Conservation (phyloP, 2,329 filamentous ascomycete species). For the Aspergillus sp. region DNA sequence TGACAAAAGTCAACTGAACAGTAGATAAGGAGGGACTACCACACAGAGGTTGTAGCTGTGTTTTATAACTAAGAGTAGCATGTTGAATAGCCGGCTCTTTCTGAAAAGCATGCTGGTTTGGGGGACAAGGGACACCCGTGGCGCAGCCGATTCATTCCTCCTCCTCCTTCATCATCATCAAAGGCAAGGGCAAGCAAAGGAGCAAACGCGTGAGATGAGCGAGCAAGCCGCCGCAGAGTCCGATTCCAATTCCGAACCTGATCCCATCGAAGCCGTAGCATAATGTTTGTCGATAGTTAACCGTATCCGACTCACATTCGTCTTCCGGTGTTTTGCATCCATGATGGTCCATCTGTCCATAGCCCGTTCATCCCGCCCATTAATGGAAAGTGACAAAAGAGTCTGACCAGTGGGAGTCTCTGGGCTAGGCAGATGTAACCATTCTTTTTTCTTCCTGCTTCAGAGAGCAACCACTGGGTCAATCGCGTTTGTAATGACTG, state of each 20-base stretch:
- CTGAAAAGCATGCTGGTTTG: constrained; percentile 8
- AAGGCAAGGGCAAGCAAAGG: constrained; percentile 18
- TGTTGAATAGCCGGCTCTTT: constrained; percentile 19
- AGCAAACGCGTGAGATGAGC: constrained; percentile 13
- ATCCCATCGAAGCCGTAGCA: constrained; percentile 10
- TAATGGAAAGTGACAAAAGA: constrained; percentile 23
- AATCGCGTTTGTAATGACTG: constrained; percentile 24
- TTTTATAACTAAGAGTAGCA: constrained; percentile 11
- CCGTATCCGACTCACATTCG: constrained; percentile 24
- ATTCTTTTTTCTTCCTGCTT: constrained; percentile 23
- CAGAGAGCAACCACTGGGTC: constrained; percentile 27
- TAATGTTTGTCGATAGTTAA: constrained; percentile 21
- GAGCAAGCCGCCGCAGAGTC: constrained; percentile 8
- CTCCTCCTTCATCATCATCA: constrained; percentile 16
- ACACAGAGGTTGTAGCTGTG: constrained; percentile 1
- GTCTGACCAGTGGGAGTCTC: constrained; percentile 24
- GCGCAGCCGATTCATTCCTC: constrained; percentile 5
- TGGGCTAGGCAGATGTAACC: constrained; percentile 23
- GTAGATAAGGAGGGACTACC: constrained; percentile 6
- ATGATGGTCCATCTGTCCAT: constrained; percentile 17
- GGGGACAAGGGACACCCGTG: not conserved
- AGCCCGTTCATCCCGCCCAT: constrained; percentile 26
- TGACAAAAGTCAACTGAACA: constrained; percentile 8
- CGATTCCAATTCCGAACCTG: constrained; percentile 9
- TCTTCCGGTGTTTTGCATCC: constrained; percentile 21